A percentile compares a stretch with the other conserved stretches of the same genome.
Evolutionary conservation across 148 eudicot species (phyloP).

Genomic region (Cornus florida): DNA sequence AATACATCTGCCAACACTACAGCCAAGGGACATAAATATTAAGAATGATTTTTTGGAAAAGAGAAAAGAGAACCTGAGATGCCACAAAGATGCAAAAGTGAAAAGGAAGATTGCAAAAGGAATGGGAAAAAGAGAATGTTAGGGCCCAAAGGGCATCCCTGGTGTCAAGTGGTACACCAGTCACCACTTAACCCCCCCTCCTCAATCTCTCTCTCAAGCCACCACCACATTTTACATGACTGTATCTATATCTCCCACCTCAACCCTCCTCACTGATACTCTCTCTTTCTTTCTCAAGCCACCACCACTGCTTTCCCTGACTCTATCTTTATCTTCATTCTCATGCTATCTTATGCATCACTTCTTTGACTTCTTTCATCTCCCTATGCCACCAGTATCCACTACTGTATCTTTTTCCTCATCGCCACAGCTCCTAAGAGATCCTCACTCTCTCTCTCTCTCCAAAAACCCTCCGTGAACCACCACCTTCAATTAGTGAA

Average conservation of each 20-base stretch:
- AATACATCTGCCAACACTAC: too few species aligned
- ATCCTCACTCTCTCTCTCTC: background rate
- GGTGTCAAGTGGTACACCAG: background rate
- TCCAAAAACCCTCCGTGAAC: background rate
- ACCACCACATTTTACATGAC: background rate
- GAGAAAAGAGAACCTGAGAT: too few species aligned
- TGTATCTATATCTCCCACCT: conserved; percentile 1
- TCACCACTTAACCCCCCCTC: background rate
- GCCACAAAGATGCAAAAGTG: too few species aligned
- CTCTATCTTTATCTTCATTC: background rate
- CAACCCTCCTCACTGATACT: background rate
- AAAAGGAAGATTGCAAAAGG: too few species aligned
- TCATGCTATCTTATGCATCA: background rate
- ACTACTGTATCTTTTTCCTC: conserved; percentile 1
- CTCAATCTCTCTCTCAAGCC: background rate
- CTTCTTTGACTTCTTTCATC: background rate
- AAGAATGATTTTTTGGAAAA: too few species aligned
- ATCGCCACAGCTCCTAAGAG: background rate
- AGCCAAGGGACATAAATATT: too few species aligned
- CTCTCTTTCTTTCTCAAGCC: conserved; percentile 1
- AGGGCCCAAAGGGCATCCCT: too few species aligned
- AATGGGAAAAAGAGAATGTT: too few species aligned
- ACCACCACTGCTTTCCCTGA: background rate
- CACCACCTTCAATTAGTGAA: background rate
- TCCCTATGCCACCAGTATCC: background rate